Evolutionary conservation across 1,139 yeast species (phyloP), one percentile per base, ranked within the genome.

Genomic region (Candida neerlandica): DNA sequence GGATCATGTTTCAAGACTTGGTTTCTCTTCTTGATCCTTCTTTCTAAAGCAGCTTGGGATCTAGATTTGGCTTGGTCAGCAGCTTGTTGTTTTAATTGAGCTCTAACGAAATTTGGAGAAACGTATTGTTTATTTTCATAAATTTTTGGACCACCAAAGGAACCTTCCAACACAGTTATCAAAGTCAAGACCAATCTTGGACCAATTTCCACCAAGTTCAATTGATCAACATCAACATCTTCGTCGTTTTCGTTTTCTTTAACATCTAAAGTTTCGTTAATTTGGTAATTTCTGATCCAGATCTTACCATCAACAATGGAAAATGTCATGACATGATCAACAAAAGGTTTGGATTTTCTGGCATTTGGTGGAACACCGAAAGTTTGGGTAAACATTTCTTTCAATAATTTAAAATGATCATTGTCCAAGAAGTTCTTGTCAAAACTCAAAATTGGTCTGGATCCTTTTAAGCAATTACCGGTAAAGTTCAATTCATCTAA

Each of bases 311-410:
- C 99, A 38, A 91, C 96, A 53, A 94, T 85, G 57, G 94, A 84
- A 66, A 94, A 89, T 9, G 97, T 86, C 85, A 92, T 82, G 29
- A 94, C 97, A 65, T 92, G 99, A 68, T 94, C 99, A 55, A 90
- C 73, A 63, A 94, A 94, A 11, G 99, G 99, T 72, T 95, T 94
- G 48, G 92, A 79, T 70, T 89, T 91, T 70, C 98, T 83, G n/a
- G 97, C 90, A 53, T 81, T 79, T 55, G 97, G 97, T 50, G 99
- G 99, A 2, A 95, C 99, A 47, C 99, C 99, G 66, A 95, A 91
- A 32, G 86, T 82, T 57, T 92, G 98, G 52, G 76, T 77, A 60
- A 94, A 81, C 75, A 94, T 71, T 68, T 95, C 98, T 70, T 90
- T 92, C 69, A 92, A 78, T 53, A 94, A 80, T 64, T 73, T 78